These are phyloP conservation scores for Nannizzia gypsea DNA, from an alignment of 2,329 filamentous ascomycete genomes.

Conservation along the genomic window DNA sequence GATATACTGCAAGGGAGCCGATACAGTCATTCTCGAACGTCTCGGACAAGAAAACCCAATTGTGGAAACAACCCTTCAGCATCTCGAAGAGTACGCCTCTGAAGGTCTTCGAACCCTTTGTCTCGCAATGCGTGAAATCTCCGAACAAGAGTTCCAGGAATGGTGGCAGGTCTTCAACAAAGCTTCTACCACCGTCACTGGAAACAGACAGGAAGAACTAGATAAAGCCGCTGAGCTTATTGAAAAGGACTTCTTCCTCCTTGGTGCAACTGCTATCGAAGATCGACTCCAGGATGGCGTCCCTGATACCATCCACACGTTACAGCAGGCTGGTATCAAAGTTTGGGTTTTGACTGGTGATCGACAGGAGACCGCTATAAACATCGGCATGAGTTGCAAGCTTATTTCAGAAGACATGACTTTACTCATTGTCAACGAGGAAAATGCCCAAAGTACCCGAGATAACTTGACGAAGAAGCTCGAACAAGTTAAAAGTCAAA, in stretches of 20 bases:
- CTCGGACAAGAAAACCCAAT: slow-evolving; percentile 71
- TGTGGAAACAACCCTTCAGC: slow-evolving; percentile 78
- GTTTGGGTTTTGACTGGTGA: slow-evolving; percentile 97
- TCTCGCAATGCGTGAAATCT: slow-evolving; percentile 83
- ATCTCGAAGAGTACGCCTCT: slow-evolving; percentile 96
- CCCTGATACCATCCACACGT: slow-evolving; percentile 91
- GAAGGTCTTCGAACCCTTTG: slow-evolving; percentile 92
- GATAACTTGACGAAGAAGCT: slow-evolving; percentile 90
- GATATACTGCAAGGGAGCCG: slow-evolving; percentile 90
- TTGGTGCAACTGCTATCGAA: slow-evolving; percentile 94
- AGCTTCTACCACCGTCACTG: slow-evolving; percentile 78
- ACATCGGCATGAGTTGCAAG: slow-evolving; percentile 99
- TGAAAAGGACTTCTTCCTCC: slow-evolving; percentile 78
- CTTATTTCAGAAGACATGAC: slow-evolving; percentile 98
- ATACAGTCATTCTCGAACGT: slow-evolving; percentile 93
- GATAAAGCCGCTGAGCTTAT: slow-evolving; percentile 96
- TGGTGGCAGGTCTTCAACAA: slow-evolving; percentile 81
- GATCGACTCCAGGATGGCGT: slow-evolving; percentile 95
- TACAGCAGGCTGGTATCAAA: slow-evolving; percentile 95
- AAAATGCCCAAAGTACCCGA: slow-evolving; percentile 62
- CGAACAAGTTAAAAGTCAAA: slow-evolving; percentile 76
- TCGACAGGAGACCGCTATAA: slow-evolving; percentile 96
- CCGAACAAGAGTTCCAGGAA: slow-evolving; percentile 76
- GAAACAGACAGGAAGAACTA: slow-evolving; percentile 84
- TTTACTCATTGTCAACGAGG: slow-evolving; percentile 89